A percentile compares a stretch with the other conserved stretches of the same genome.
These are phyloP conservation scores for Melaleuca quinquenervia DNA, from an alignment of 345 rosid species.

Conservation along the genomic window DNA sequence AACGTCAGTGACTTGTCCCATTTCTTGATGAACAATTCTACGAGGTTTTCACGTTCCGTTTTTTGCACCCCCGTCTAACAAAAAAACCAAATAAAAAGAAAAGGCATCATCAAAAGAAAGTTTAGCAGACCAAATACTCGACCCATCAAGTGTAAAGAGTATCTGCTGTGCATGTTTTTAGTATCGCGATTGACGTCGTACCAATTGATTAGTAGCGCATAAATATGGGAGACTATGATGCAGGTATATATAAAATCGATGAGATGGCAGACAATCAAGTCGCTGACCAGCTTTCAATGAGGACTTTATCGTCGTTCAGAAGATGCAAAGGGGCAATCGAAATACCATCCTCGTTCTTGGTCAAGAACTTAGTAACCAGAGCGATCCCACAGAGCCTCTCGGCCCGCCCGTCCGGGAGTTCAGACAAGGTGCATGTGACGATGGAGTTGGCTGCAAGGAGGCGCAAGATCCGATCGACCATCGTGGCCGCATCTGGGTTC, in stretches of 20 bases:
- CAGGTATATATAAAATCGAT: neutral
- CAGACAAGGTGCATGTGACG: constrained; percentile 6
- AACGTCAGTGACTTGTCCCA: neutral
- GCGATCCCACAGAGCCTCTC: constrained; percentile 20
- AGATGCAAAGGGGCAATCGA: constrained; percentile 17
- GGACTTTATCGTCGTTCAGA: constrained; percentile 23
- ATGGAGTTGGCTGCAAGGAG: constrained; percentile 13
- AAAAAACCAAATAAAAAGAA: too few species aligned
- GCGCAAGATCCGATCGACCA: constrained; percentile 19
- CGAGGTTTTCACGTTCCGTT: too few species aligned
- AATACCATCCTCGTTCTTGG: constrained; percentile 22
- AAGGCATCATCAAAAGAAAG: too few species aligned
- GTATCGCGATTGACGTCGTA: too few species aligned
- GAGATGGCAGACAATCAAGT: neutral
- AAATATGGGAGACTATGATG: neutral
- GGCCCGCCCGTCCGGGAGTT: constrained; percentile 4
- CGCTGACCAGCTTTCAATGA: constrained; percentile 23
- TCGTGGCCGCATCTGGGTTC: constrained; percentile 13
- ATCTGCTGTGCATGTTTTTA: too few species aligned
- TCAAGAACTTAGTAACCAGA: constrained; percentile 19
- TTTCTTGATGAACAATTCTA: too few species aligned
- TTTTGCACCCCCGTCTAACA: too few species aligned
- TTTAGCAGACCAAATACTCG: too few species aligned
- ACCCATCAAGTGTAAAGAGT: too few species aligned
- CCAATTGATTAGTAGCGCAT: neutral